These are phyloP conservation scores for Apiospora marii DNA, from an alignment of 2,329 filamentous ascomycete genomes.

Conservation along the genomic window DNA sequence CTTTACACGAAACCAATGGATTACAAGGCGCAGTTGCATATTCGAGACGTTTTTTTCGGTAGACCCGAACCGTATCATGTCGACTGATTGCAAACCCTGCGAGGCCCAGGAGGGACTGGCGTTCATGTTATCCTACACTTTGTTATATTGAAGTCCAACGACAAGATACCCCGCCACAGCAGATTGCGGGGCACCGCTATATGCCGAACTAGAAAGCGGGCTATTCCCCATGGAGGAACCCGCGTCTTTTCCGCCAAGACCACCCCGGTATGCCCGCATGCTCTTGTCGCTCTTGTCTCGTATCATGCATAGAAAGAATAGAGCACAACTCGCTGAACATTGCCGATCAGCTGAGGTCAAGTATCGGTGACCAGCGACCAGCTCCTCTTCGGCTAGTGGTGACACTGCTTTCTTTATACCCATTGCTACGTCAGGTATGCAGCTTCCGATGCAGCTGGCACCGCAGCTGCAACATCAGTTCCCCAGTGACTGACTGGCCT, in stretches of 20 bases:
- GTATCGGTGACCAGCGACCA: constrained; percentile 1
- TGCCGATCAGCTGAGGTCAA: constrained; percentile 4
- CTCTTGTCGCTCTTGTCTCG: constrained; percentile 12
- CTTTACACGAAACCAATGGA: constrained; percentile 2
- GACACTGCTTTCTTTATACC: not conserved
- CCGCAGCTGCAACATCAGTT: not conserved
- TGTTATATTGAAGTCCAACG: constrained; percentile 9
- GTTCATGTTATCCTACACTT: not conserved
- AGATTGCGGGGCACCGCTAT: not conserved
- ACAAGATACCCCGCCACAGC: constrained; percentile 3
- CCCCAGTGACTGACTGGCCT: not conserved
- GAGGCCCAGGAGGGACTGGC: not conserved
- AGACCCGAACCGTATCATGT: not conserved
- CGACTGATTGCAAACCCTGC: not conserved
- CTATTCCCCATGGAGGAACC: constrained; percentile 12
- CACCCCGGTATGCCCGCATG: not conserved
- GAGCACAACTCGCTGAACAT: not conserved
- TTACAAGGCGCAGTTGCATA: not conserved
- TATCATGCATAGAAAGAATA: not conserved
- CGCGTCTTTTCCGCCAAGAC: constrained; percentile 18
- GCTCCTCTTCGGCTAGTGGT: not conserved
- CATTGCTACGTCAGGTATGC: constrained; percentile 11
- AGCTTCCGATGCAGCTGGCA: not conserved
- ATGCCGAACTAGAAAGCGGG: not conserved
- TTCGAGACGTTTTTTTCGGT: not conserved